Evolutionary conservation across 2,329 filamentous ascomycete genomes (phyloP), one percentile per base, ranked within the genome.

Genomic region (Plectosphaerella plurivora): DNA sequence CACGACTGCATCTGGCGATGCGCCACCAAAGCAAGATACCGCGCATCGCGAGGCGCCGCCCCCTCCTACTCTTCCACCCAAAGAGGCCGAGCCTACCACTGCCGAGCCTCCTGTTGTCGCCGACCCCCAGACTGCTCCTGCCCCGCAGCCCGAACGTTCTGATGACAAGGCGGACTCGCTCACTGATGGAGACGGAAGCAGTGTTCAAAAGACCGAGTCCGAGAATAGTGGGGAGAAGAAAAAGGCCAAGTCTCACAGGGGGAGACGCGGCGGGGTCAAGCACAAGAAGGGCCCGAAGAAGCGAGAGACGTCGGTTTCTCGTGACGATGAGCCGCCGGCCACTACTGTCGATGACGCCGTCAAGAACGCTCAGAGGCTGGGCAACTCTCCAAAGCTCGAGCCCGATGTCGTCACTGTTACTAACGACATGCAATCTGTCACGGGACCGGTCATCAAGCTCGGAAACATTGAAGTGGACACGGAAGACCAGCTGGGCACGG

Each of bases 211-310:
- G 37, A 11, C 18, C 10, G 11, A 33, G 4, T 51, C 53, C 6
- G 61, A 63, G 35, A 63, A 57, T 1, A 63, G 64, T 8, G 20
- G 20, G 15, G 86, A 84, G 60, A 86, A 87, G 67, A 86, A 84
- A 61, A 86, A 87, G 67, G 87, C 83, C 63, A 89, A 87, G 65
- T 77, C 81, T 0, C 86, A 88, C 51, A 78, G 88, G 51, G 88
- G 88, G 4, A 78, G 82, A n/a, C 80, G 88, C 47, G 88, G 87
- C 20, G 88, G 88, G 2, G 79, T 81, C 16, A 86, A 87, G 64
- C 84, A 87, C 54, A 82, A 82, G 54, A 85, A 82, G 58, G 76
- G 74, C 14, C 77, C 78, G 51, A 73, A 74, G 45, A 79, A 82
- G 55, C 68, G 77, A 16, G 75, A 84, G 14, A 68, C 71, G 3